phyloP scores from a whole-genome alignment of 345 rosid genomes.

The Passiflora organensis region DNA sequence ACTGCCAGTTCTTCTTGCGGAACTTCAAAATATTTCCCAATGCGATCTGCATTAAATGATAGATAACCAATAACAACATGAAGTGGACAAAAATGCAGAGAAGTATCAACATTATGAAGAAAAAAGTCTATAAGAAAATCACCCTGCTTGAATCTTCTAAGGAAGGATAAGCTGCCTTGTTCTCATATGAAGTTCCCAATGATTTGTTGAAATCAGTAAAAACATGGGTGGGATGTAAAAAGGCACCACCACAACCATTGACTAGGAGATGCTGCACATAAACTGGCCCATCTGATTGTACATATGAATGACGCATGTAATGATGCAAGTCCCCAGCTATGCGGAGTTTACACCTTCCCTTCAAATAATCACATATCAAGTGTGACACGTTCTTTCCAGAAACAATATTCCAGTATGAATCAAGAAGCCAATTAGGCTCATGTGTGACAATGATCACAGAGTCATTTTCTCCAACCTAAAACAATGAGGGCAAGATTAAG shows the following conservation, averaged over 20 bases:
- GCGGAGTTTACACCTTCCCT: constrained; percentile 90
- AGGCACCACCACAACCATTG: constrained; percentile 98
- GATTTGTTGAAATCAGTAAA: constrained; percentile 62
- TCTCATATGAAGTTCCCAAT: constrained; percentile 60
- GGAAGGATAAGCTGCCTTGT: constrained; percentile 88
- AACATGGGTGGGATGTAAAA: constrained; percentile 97
- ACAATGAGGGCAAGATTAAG: not conserved
- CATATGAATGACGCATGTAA: constrained; percentile 89
- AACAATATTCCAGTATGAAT: constrained; percentile 77
- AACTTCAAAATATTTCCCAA: constrained; percentile 98
- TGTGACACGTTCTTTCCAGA: constrained; percentile 84
- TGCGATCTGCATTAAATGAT: constrained; percentile 65
- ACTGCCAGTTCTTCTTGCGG: constrained; percentile 98
- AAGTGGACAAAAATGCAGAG: not conserved
- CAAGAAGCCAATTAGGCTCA: constrained; percentile 98
- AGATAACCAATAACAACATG: constrained; percentile 2
- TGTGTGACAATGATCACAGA: constrained; percentile 84
- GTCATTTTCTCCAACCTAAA: constrained; percentile 70
- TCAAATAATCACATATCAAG: constrained; percentile 70
- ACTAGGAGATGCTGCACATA: constrained; percentile 87
- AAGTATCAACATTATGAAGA: constrained; percentile 5
- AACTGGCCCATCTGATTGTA: constrained; percentile 67
- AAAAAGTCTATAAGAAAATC: constrained; percentile 6
- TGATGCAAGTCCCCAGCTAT: constrained; percentile 98
- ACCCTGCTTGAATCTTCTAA: constrained; percentile 98